A percentile compares a stretch with the other conserved stretches of the same genome.
These are phyloP conservation scores for Cyclotella cryptica DNA, from an alignment of 108 stramenopile species.

Conservation along the genomic window DNA sequence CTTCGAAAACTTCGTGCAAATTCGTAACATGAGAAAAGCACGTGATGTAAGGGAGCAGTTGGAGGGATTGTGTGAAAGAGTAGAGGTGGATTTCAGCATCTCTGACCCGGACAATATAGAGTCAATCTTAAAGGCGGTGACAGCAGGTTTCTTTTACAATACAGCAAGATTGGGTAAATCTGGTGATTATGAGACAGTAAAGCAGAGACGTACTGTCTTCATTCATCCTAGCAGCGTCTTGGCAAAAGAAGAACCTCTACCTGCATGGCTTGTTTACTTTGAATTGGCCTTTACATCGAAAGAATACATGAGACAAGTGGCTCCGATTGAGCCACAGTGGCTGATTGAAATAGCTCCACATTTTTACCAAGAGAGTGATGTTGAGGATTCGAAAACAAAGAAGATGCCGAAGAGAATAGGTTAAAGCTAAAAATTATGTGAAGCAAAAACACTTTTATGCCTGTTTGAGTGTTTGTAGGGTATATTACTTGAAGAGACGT, in stretches of 20 bases:
- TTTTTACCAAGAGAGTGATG: slow-evolving; percentile 93
- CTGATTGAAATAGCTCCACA: slow-evolving; percentile 98
- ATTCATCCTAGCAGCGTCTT: slow-evolving; percentile 97
- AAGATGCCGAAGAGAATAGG: slow-evolving; percentile 80
- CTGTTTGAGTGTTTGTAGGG: no score
- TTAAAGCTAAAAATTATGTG: not conserved
- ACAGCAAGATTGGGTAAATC: slow-evolving; percentile 88
- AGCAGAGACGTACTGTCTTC: slow-evolving; percentile 94
- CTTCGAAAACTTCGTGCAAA: slow-evolving; percentile 98
- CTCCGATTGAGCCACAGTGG: slow-evolving; percentile 96
- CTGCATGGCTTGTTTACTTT: slow-evolving; percentile 94
- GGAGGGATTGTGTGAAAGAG: slow-evolving; percentile 96
- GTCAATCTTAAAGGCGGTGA: slow-evolving; percentile 89
- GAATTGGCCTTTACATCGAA: slow-evolving; percentile 98
- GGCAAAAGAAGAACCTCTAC: slow-evolving; percentile 92
- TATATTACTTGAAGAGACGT: no score
- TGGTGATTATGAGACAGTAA: slow-evolving; percentile 97
- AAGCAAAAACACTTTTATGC: no score
- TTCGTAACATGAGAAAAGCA: slow-evolving; percentile 92
- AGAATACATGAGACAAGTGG: slow-evolving; percentile 98
- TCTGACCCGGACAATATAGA: slow-evolving; percentile 83
- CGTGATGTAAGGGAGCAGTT: slow-evolving; percentile 98
- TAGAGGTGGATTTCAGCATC: slow-evolving; percentile 91
- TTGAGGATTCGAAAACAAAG: slow-evolving; percentile 90
- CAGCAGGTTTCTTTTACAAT: slow-evolving; percentile 99